A percentile compares a stretch with the other conserved stretches of the same genome.
These are phyloP conservation scores for Bacterosira constricta DNA, from an alignment of 108 stramenopile genomes.

Conservation along the genomic window DNA sequence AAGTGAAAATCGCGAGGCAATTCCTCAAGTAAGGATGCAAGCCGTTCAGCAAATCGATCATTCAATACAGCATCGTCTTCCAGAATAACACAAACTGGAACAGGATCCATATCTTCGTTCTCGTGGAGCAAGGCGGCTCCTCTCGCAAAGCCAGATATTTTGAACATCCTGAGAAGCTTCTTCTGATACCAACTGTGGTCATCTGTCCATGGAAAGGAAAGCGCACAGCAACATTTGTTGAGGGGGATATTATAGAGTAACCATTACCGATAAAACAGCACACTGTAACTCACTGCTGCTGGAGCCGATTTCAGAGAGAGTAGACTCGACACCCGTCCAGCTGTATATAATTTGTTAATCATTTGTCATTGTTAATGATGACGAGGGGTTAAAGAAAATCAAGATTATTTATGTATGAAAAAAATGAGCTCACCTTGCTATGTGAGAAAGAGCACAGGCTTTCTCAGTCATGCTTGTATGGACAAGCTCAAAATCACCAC, in stretches of 20 bases:
- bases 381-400: not conserved
- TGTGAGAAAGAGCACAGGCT: conserved; percentile 79
- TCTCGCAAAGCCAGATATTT: conserved; percentile 70
- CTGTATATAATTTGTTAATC: not conserved
- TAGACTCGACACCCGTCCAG: conserved; percentile 60
- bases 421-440: conserved; percentile 32
- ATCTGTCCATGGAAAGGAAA: not conserved
- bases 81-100: conserved; percentile 76
- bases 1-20: conserved; percentile 89
- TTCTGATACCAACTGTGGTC: conserved; percentile 9
- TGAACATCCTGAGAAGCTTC: conserved; percentile 41
- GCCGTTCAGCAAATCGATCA: conserved; percentile 80
- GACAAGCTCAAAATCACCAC: conserved; percentile 52
- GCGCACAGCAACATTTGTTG: not conserved
- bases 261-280: not conserved
- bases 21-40: conserved; percentile 62
- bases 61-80: conserved; percentile 85
- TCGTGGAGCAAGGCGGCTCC: conserved; percentile 51
- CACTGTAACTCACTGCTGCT: not conserved
- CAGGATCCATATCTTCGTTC: conserved; percentile 62
- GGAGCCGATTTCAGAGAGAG: conserved; percentile 10
- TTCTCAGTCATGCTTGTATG: conserved; percentile 57
- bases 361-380: not conserved
- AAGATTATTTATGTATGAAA: not conserved
- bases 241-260: not conserved